phyloP scores from a whole-genome alignment of 768 basidiomycete species.

The Termitomyces sp. region DNA sequence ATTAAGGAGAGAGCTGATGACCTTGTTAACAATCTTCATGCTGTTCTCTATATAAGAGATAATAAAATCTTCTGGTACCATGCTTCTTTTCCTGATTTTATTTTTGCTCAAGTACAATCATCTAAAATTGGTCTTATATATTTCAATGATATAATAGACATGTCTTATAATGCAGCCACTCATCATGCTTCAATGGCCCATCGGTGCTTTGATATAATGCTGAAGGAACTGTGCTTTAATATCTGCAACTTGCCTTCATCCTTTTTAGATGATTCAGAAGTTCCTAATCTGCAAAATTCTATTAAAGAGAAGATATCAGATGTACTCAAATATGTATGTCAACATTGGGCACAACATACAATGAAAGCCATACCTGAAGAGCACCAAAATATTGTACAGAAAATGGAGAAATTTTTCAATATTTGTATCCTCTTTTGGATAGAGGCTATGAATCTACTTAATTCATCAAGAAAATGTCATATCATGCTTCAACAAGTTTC shows the following conservation, averaged over 20 bases:
- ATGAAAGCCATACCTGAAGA: not conserved
- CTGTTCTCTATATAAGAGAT: conserved; percentile 16
- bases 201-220: not conserved
- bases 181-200: not conserved
- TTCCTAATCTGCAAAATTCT: not conserved
- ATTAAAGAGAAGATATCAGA: not conserved
- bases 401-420: conserved; percentile 9
- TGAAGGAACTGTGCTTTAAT: not conserved
- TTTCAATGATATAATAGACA: not conserved
- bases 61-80: conserved; percentile 15
- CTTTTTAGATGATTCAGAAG: not conserved
- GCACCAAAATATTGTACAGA: no score
- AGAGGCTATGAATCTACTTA: conserved; percentile 21
- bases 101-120: conserved; percentile 4
- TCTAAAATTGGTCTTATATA: not conserved
- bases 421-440: conserved; percentile 19
- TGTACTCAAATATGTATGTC: not conserved
- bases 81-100: conserved; percentile 17
- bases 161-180: not conserved
- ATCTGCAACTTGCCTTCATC: not conserved
- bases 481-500: conserved; percentile 10
- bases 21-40: conserved; percentile 12
- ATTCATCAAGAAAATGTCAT: conserved; percentile 8
- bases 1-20: not conserved
- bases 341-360: not conserved